A percentile compares a stretch with the other conserved stretches of the same genome.
These are phyloP conservation scores for Vanderwaltozyma verrucispora DNA, from an alignment of 805 yeast species.

Conservation along the genomic window DNA sequence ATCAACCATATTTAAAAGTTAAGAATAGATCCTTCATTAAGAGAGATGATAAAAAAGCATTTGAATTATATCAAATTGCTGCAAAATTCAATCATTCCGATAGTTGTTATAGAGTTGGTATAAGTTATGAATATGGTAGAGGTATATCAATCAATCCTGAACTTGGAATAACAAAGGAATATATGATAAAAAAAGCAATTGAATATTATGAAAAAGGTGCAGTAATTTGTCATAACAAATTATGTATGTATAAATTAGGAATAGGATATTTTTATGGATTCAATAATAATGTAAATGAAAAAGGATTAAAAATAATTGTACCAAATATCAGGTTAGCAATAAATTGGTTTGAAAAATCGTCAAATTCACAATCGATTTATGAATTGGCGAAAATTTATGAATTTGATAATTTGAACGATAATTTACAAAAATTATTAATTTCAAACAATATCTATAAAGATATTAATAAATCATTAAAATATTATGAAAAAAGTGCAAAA, in stretches of 20 bases:
- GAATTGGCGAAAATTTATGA: constrained; percentile 51
- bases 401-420: constrained; percentile 28
- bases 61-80: constrained; percentile 47
- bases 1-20: constrained; percentile 36
- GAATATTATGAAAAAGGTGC: constrained; percentile 52
- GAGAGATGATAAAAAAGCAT: constrained; percentile 50
- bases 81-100: constrained; percentile 47
- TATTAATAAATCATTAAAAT: constrained; percentile 36
- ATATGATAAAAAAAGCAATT: constrained; percentile 30
- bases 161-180: neutral
- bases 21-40: constrained; percentile 39
- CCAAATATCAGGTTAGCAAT: constrained; percentile 26
- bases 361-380: constrained; percentile 42
- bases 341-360: constrained; percentile 43
- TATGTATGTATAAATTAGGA: constrained; percentile 68
- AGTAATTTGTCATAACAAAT: constrained; percentile 41
- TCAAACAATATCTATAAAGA: constrained; percentile 20
- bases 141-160: constrained; percentile 39
- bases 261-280: constrained; percentile 48
- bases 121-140: constrained; percentile 44
- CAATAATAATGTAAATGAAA: constrained; percentile 21
- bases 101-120: constrained; percentile 60
- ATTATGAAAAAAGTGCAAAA: constrained; percentile 49
- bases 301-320: constrained; percentile 1
- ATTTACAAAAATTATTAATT: constrained; percentile 10